Base-by-base conservation (phyloP, 495 filamentous ascomycete genomes). In the Cairneyella variabilis region DNA sequence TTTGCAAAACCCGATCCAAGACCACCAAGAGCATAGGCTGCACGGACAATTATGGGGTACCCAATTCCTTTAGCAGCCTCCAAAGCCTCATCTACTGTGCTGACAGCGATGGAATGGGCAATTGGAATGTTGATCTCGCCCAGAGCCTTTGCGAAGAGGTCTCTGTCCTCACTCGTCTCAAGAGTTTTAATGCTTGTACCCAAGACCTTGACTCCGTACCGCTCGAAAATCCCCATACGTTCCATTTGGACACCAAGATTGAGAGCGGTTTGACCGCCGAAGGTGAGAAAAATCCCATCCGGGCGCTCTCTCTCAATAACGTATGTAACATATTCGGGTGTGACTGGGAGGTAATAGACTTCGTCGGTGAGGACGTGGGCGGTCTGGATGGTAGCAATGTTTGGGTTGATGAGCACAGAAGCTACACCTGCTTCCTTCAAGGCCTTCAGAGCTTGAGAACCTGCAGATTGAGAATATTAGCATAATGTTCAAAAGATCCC, bases 381-480 rank as follows among this genome's bases (percentile, higher is more conserved):
- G 18, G 93, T 98, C 72, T 98, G 93, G 58, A 98, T 96, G 50
- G 93, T 98, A 46, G 93, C 93, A 68, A 98, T 97, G 69, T 98
- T 98, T 43, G 93, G 93, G 69, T 98, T 98, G 68, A 98, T 96
- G 59, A 98, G 74, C 49, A 98, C 88, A 4, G 93, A 96, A 66
- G 91, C 85, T 32, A 97, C 95, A 26, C 90, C 92, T 62, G 95
- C 93, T 71, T 97, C 90, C 73, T 96, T 97, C 63, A 98, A 71
- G n/a, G 93, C 89, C 75, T 95, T 95, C 66, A 95, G 85, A 48
- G 92, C 92, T 71, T 90, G 91, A n/a, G 91, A 92, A 44, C 92
- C 91, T 96, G 61, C 62, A 41, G 23, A 46, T 38, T 49, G 48
- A 28, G 23, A n/a, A 17, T 25, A 42, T 63, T 43, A 59, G 40